These are phyloP conservation scores for Curvularia verruculosa DNA, from an alignment of 2,329 filamentous ascomycete genomes.

Conservation along the genomic window DNA sequence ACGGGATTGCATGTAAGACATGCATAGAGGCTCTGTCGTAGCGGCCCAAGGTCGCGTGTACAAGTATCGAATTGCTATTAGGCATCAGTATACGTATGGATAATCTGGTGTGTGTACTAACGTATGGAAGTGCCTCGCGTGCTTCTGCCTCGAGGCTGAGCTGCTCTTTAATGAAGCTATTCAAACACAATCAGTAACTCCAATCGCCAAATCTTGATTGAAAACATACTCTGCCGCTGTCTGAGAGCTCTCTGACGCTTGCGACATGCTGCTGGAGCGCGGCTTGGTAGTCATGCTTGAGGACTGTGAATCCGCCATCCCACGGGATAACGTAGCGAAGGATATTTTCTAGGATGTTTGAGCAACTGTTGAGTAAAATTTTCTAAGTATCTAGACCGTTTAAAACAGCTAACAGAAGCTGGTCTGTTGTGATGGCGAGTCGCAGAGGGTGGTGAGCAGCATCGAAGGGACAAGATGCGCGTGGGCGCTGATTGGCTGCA, in stretches of 20 bases:
- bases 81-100: conserved; percentile 19
- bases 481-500: conserved; percentile 21
- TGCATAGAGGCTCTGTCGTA: conserved; percentile 88
- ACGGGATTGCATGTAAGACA: conserved; percentile 93
- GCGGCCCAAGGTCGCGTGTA: conserved; percentile 84
- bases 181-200: neutral
- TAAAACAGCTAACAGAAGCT: neutral
- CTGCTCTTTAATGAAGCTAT: conserved; percentile 84
- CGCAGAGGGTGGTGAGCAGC: conserved; percentile 1
- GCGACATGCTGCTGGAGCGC: conserved; percentile 50
- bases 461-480: conserved; percentile 15
- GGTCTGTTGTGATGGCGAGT: neutral
- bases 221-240: conserved; percentile 57
- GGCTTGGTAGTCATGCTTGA: conserved; percentile 32
- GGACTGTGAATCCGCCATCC: conserved; percentile 41
- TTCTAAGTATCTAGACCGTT: neutral
- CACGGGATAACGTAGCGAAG: conserved; percentile 4
- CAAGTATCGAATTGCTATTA: conserved; percentile 87
- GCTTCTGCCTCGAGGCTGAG: conserved; percentile 93
- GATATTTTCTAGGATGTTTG: neutral
- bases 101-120: conserved; percentile 53
- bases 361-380: neutral
- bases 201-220: no score
- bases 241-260: conserved; percentile 59
- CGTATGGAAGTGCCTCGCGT: conserved; percentile 91